These are phyloP conservation scores for Leccinum subrobustum DNA, from an alignment of 1,284 basidiomycete genomes.

Conservation along the genomic window DNA sequence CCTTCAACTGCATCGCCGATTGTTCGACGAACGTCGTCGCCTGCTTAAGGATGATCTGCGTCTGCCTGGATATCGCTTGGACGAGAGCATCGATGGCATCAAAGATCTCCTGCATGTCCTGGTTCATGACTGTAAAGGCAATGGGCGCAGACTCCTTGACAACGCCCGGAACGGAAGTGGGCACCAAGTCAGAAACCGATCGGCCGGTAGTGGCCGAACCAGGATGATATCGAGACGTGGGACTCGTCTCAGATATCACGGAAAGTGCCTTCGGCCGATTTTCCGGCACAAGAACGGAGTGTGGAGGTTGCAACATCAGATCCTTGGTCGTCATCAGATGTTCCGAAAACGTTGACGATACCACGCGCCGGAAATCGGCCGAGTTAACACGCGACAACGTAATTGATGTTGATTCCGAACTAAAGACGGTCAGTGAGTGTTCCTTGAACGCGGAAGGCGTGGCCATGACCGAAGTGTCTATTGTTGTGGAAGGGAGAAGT, in stretches of 20 bases:
- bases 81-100: slow-evolving; percentile 62
- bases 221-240: slow-evolving; percentile 6
- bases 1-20: slow-evolving; percentile 41
- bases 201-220: slow-evolving; percentile 12
- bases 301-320: slow-evolving; percentile 39
- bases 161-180: slow-evolving; percentile 33
- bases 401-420: slow-evolving; percentile 30
- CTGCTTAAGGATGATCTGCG: slow-evolving; percentile 36
- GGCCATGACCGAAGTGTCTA: slow-evolving; percentile 29
- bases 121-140: slow-evolving; percentile 41
- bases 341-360: slow-evolving; percentile 34
- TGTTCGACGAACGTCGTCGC: slow-evolving; percentile 45
- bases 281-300: slow-evolving; percentile 28
- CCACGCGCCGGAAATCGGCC: slow-evolving; percentile 21
- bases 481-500: slow-evolving; percentile 32
- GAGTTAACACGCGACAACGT: slow-evolving; percentile 20
- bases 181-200: slow-evolving; percentile 34
- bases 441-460: slow-evolving; percentile 52
- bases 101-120: slow-evolving; percentile 56
- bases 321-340: slow-evolving; percentile 38
- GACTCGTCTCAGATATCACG: slow-evolving; percentile 23
- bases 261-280: slow-evolving; percentile 33
- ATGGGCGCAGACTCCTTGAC: slow-evolving; percentile 49
- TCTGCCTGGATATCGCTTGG: slow-evolving; percentile 45
- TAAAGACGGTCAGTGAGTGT: slow-evolving; percentile 53